Conservation (phyloP, 371 early-diverging fungal species). For the Syncephalastrum monosporum region DNA sequence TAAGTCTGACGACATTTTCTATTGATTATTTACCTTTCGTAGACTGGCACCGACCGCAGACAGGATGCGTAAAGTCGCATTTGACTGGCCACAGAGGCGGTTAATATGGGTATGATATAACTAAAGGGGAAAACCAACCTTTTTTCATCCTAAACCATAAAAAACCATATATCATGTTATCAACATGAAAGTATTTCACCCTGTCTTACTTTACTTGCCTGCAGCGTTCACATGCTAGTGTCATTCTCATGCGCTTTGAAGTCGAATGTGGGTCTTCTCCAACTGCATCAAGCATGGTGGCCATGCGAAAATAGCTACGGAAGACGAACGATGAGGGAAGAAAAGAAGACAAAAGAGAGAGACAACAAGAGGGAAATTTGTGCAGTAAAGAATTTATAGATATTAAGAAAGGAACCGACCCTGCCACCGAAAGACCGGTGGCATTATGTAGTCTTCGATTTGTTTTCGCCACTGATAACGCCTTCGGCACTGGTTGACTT, state of each 20-base stretch:
- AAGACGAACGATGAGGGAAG: neutral
- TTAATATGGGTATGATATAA: neutral
- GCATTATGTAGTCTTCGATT: conserved; percentile 7
- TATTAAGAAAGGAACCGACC: too few species aligned
- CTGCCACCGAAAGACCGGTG: too few species aligned
- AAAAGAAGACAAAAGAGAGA: conserved; percentile 4
- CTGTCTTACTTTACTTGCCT: conserved; percentile 27
- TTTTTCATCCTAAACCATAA: conserved; percentile 34
- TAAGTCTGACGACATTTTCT: neutral
- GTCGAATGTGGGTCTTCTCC: conserved; percentile 17
- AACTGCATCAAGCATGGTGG: neutral
- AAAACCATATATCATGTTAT: neutral
- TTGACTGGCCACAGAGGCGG: conserved; percentile 32
- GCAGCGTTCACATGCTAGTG: conserved; percentile 56
- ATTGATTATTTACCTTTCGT: conserved; percentile 37
- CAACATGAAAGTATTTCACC: neutral
- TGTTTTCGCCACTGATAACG: conserved; percentile 2
- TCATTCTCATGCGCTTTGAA: conserved; percentile 51
- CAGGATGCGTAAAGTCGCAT: conserved; percentile 52
- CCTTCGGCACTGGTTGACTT: conserved; percentile 13
- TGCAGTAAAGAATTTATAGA: too few species aligned
- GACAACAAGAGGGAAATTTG: too few species aligned
- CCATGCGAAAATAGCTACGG: neutral
- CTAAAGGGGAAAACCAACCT: conserved; percentile 16
- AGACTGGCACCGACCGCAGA: conserved; percentile 38